Evolutionary conservation across 1,139 yeast species (phyloP).

Genomic region (Diutina scorzettiae): DNA sequence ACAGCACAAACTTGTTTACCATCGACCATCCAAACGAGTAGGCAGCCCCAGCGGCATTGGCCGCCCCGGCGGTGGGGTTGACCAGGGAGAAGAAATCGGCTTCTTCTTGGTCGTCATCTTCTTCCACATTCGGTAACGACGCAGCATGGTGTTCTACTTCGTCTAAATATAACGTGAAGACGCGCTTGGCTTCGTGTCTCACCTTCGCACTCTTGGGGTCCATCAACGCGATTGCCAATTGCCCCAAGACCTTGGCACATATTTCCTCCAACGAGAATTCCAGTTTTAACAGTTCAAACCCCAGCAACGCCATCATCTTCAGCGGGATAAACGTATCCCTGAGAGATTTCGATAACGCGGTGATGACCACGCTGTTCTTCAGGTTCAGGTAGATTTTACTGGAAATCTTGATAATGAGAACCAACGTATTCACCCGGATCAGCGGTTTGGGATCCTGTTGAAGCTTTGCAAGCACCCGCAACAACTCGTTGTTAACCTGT

Average conservation of each 20-base stretch:
- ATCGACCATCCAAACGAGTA: constrained; percentile 25
- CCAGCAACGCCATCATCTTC: constrained; percentile 65
- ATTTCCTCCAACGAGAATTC: constrained; percentile 66
- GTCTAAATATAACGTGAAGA: constrained; percentile 53
- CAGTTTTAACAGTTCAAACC: constrained; percentile 54
- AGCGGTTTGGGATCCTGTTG: constrained; percentile 80
- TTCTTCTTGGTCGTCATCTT: constrained; percentile 24
- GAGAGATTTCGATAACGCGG: constrained; percentile 77
- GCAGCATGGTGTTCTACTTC: constrained; percentile 56
- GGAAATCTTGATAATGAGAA: constrained; percentile 64
- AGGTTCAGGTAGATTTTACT: constrained; percentile 45
- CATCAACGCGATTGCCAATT: constrained; percentile 71
- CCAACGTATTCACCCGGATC: constrained; percentile 76
- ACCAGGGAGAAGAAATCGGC: constrained; percentile 19
- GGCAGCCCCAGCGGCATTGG: constrained; percentile 9
- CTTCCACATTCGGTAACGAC: constrained; percentile 37
- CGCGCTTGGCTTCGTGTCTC: constrained; percentile 55
- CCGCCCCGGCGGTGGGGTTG: neutral
- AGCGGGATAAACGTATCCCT: constrained; percentile 74
- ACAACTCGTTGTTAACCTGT: constrained; percentile 75
- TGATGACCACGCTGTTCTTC: constrained; percentile 62
- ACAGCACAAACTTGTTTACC: constrained; percentile 25
- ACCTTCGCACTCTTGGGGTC: constrained; percentile 60
- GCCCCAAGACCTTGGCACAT: constrained; percentile 74
- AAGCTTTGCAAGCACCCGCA: constrained; percentile 73